Base-by-base conservation (phyloP, 1,139 yeast species). In the Geotrichum restrictum region DNA sequence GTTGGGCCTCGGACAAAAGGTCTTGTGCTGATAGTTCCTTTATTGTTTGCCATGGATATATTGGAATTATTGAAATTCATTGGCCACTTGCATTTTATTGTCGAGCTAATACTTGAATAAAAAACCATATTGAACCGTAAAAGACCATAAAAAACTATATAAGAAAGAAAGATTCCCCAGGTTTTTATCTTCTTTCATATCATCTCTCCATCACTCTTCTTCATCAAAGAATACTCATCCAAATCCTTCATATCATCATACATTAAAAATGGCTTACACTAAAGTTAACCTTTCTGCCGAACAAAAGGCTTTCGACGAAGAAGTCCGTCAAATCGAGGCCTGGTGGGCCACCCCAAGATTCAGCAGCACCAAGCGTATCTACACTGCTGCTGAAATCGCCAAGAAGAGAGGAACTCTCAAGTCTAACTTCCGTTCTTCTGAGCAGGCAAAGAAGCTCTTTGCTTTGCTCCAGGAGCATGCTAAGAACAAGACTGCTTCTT, bases 331-430 rank as follows among this genome's bases (percentile, higher is more conserved):
- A 49, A 83, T 91, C 65, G 79, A 83, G 60, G 68, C 82, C 66
- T 91, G 98, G 98, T 91, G 98, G 98, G 67, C 85, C 10, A 79
- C 84, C 64, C 94, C 96, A 59, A 85, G 98, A 72, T 91, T 96
- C 96, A 74, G 73, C 58, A 81, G 83, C 66, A 86, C 95, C 66
- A 88, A 83, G 75, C 85, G 98, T 70, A 85, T 85, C 68, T 93
- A 91, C 74, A 70, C 88, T 51, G 87, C 97, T 38, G 89, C 83
- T 69, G 95, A 88, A 64, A 88, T 91, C 66, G 98, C 94, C 49
- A 76, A 78, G 62, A 88, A 91, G 80, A 85, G 97, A 71, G 89
- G 96, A 49, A 77, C 89, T 44, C 65, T 91, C 59, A 74, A 76
- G 52, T 75, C 82, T 56, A 75, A 77, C 57, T 85, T 85, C 70